These are phyloP conservation scores for Pythium chondricola DNA, from an alignment of 352 stramenopile genomes.

Conservation along the genomic window DNA sequence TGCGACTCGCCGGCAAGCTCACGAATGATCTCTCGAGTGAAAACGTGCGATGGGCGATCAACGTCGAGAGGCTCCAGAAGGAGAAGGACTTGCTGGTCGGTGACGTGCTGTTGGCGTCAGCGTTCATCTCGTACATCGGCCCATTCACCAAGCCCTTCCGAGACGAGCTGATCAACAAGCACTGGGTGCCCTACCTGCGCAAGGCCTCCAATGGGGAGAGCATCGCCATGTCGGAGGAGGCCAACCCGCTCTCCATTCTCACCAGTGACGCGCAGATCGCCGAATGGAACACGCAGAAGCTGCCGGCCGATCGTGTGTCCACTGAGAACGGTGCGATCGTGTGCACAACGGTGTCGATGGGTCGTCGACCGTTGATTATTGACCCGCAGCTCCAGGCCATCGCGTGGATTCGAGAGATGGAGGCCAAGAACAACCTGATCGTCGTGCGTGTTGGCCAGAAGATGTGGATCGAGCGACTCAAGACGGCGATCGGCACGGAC, in stretches of 20 bases:
- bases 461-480: conserved; percentile 92
- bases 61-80: conserved; percentile 88
- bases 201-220: conserved; percentile 82
- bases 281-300: conserved; percentile 91
- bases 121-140: conserved; percentile 95
- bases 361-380: conserved; percentile 89
- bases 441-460: conserved; percentile 94
- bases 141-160: conserved; percentile 94
- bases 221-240: conserved; percentile 89
- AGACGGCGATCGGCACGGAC: conserved; percentile 91
- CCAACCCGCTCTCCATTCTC: conserved; percentile 87
- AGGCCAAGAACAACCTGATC: conserved; percentile 87
- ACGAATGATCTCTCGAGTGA: conserved; percentile 94
- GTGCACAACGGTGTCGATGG: conserved; percentile 86
- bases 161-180: conserved; percentile 90
- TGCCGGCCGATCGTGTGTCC: conserved; percentile 90
- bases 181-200: conserved; percentile 89
- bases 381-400: conserved; percentile 93
- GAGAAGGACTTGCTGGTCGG: conserved; percentile 91
- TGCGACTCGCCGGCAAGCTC: conserved; percentile 93
- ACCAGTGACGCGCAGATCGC: conserved; percentile 91
- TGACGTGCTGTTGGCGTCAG: conserved; percentile 90
- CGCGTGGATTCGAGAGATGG: conserved; percentile 91
- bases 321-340: conserved; percentile 93
- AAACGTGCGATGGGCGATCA: conserved; percentile 94